Conservation (phyloP, 1,284 basidiomycete species). For the Thelephora terrestris region DNA sequence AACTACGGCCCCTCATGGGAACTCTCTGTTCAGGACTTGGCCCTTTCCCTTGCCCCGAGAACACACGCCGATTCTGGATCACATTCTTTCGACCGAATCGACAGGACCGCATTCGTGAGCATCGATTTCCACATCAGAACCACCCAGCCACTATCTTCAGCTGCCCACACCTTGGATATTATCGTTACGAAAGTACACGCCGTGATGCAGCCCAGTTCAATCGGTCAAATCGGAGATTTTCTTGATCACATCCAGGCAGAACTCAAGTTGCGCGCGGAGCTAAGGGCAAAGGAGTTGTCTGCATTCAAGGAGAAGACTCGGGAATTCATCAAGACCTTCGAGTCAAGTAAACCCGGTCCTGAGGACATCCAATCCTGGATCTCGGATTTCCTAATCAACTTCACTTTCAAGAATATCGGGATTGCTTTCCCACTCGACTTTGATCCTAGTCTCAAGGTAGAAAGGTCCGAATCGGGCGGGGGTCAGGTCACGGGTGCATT, state of each 20-base stretch:
- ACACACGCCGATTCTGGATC: slow-evolving; percentile 24
- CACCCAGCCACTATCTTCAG: slow-evolving; percentile 16
- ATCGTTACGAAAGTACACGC: slow-evolving; percentile 72
- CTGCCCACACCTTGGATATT: slow-evolving; percentile 32
- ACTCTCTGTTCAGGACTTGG: slow-evolving; percentile 56
- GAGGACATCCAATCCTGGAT: slow-evolving; percentile 48
- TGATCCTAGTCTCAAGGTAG: slow-evolving; percentile 40
- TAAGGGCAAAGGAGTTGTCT: slow-evolving; percentile 64
- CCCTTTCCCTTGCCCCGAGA: slow-evolving; percentile 63
- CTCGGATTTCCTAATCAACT: slow-evolving; percentile 50
- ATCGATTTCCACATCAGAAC: slow-evolving; percentile 52
- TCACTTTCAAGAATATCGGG: slow-evolving; percentile 65
- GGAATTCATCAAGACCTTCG: slow-evolving; percentile 64
- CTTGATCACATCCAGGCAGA: slow-evolving; percentile 78
- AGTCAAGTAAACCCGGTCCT: slow-evolving; percentile 33
- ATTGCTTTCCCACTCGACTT: slow-evolving; percentile 74
- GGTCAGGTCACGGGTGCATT: slow-evolving; percentile 60
- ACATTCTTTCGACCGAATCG: slow-evolving; percentile 41
- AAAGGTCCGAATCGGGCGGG: slow-evolving; percentile 27
- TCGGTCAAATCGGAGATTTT: slow-evolving; percentile 82
- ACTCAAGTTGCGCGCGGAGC: slow-evolving; percentile 59
- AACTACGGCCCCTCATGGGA: slow-evolving; percentile 45
- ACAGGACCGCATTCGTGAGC: slow-evolving; percentile 74
- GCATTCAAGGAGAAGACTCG: slow-evolving; percentile 77
- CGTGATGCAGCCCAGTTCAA: slow-evolving; percentile 85